Evolutionary conservation across 306 rosid genomes (phyloP).

Genomic region (Vicia faba): DNA sequence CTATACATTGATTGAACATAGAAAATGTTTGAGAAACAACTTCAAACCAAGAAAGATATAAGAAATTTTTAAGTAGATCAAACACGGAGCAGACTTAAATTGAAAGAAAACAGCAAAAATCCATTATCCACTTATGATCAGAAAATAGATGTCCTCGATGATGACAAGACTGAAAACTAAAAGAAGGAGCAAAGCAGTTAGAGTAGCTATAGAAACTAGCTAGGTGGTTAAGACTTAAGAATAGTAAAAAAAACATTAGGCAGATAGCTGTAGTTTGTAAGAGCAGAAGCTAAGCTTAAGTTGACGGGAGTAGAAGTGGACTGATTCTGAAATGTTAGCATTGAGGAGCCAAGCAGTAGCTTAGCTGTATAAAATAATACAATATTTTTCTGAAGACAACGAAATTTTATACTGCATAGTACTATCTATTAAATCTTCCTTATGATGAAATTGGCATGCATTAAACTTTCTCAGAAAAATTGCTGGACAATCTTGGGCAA

Average conservation of each 20-base stretch:
- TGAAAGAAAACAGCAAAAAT: constrained; percentile 10
- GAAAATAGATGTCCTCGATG: constrained; percentile 1
- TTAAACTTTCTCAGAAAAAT: not conserved
- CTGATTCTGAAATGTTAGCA: not conserved
- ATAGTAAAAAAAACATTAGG: not conserved
- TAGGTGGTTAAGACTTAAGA: not conserved
- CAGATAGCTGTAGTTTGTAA: not conserved
- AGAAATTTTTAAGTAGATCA: not conserved
- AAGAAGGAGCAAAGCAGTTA: not conserved
- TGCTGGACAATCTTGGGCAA: constrained; percentile 25
- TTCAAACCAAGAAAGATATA: constrained; percentile 12
- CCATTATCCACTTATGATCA: not conserved
- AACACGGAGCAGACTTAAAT: not conserved
- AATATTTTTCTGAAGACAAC: not conserved
- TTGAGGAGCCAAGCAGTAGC: not conserved
- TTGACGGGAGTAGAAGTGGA: constrained; percentile 3
- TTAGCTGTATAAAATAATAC: constrained; percentile 4
- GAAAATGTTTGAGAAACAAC: not conserved
- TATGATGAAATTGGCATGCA: not conserved
- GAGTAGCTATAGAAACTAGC: not conserved
- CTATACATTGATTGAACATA: not conserved
- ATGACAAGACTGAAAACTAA: not conserved
- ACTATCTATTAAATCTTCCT: not conserved
- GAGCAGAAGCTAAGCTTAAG: not conserved
- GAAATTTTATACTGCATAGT: not conserved